Evolutionary conservation across 108 stramenopile species (phyloP).

Genomic region (Epipyxis sp.): DNA sequence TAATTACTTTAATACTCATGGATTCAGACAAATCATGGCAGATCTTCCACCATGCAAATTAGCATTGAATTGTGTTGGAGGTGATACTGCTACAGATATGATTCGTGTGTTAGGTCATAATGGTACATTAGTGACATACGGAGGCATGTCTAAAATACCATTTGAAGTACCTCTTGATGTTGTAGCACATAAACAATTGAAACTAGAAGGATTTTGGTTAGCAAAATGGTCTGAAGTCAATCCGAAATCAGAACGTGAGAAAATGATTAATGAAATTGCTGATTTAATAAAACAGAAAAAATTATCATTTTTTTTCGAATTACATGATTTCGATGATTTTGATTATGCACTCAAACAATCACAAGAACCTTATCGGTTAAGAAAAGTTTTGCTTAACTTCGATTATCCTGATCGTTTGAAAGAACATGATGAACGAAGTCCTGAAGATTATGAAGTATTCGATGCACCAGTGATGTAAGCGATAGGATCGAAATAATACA

Average conservation of each 20-base stretch:
- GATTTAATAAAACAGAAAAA: conserved; percentile 35
- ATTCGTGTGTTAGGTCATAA: conserved; percentile 28
- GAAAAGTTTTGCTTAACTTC: conserved; percentile 38
- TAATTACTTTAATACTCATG: conserved; percentile 26
- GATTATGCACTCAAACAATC: conserved; percentile 37
- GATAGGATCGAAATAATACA: neutral
- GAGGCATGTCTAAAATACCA: conserved; percentile 47
- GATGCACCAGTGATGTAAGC: neutral
- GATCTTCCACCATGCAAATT: conserved; percentile 38
- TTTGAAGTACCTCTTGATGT: conserved; percentile 36
- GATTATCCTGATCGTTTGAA: conserved; percentile 26
- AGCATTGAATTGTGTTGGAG: conserved; percentile 47
- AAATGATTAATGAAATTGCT: conserved; percentile 37
- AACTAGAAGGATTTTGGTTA: conserved; percentile 46
- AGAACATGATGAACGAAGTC: conserved; percentile 12
- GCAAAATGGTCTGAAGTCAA: conserved; percentile 43
- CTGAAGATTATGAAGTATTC: neutral
- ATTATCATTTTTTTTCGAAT: conserved; percentile 40
- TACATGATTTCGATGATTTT: conserved; percentile 43
- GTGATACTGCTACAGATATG: conserved; percentile 37
- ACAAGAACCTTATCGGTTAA: conserved; percentile 36
- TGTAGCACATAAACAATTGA: conserved; percentile 38
- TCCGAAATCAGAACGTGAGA: conserved; percentile 39
- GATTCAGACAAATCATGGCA: conserved; percentile 30
- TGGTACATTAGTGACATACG: conserved; percentile 44